Evolutionary conservation across 2,329 filamentous ascomycete genomes (phyloP).

Genomic region (Fusarium pseudocircinatum): DNA sequence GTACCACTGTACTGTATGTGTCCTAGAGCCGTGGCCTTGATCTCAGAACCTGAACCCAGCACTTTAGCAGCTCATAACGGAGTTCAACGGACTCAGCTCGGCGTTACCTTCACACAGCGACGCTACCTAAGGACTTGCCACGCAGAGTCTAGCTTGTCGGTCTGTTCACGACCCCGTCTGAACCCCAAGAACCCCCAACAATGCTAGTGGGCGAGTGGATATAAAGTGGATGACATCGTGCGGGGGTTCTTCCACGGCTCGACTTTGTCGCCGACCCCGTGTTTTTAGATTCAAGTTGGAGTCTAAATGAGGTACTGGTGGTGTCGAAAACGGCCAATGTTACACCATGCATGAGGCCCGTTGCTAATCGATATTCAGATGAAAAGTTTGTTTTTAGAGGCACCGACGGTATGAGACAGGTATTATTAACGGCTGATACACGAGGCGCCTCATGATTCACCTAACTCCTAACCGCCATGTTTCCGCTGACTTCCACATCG

Average conservation of each 20-base stretch:
- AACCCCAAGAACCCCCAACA: constrained; percentile 35
- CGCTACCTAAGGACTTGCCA: constrained; percentile 16
- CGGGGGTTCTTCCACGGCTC: constrained; percentile 25
- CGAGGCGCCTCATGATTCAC: constrained; percentile 21
- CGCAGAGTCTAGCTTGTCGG: constrained; percentile 21
- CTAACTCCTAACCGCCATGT: constrained; percentile 6
- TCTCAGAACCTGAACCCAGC: constrained; percentile 5
- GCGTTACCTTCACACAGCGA: constrained; percentile 29
- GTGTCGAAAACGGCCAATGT: constrained; percentile 24
- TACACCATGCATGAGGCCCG: constrained; percentile 9
- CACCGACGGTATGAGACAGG: constrained; percentile 2
- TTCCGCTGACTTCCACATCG: constrained; percentile 6
- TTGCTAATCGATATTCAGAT: neutral
- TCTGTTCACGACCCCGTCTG: constrained; percentile 12
- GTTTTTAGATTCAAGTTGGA: constrained; percentile 19
- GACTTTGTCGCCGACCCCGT: constrained; percentile 35
- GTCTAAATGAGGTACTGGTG: constrained; percentile 1
- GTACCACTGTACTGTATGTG: neutral
- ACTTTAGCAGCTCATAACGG: neutral
- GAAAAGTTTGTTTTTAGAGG: constrained; percentile 13
- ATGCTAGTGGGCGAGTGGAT: constrained; percentile 8
- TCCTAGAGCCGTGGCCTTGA: constrained; percentile 16
- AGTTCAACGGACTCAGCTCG: constrained; percentile 27
- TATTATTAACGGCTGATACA: constrained; percentile 29
- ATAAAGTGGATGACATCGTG: neutral